Conservation (phyloP, 1,284 basidiomycete genomes). For the Sphagnurus paluster region DNA sequence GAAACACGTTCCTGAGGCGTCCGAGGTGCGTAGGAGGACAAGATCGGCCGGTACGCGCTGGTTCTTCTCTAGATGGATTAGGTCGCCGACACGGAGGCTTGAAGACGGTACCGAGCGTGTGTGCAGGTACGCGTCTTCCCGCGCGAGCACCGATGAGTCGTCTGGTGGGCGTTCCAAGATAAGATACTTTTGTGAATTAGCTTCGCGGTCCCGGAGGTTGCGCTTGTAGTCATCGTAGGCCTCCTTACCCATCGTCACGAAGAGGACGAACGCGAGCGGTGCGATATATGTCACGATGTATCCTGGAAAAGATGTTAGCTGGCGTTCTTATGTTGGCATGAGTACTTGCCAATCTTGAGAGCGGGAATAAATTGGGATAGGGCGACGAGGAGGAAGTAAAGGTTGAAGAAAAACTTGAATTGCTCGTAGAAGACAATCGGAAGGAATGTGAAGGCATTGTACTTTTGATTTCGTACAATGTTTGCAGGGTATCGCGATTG, state of each 20-base stretch:
- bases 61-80: constrained; percentile 94
- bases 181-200: constrained; percentile 92
- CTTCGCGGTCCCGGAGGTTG: constrained; percentile 87
- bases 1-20: constrained; percentile 91
- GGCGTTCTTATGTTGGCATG: neutral
- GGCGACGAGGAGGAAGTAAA: constrained; percentile 97
- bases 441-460: constrained; percentile 92
- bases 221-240: constrained; percentile 98
- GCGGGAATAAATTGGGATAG: constrained; percentile 96
- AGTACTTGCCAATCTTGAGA: constrained; percentile 83
- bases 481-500: constrained; percentile 78
- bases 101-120: constrained; percentile 85
- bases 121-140: constrained; percentile 39
- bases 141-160: constrained; percentile 25
- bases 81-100: constrained; percentile 87
- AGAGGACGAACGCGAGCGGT: constrained; percentile 92
- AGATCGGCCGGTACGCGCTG: constrained; percentile 96
- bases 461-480: constrained; percentile 96
- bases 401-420: constrained; percentile 99
- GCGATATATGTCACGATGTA: constrained; percentile 97
- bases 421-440: constrained; percentile 98
- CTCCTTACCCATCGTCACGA: constrained; percentile 97
- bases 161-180: constrained; percentile 62
- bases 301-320: constrained; percentile 45
- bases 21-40: constrained; percentile 86